Base-by-base conservation (phyloP, 1,284 basidiomycete genomes). In the Sanghuangporus sanghuang region DNA sequence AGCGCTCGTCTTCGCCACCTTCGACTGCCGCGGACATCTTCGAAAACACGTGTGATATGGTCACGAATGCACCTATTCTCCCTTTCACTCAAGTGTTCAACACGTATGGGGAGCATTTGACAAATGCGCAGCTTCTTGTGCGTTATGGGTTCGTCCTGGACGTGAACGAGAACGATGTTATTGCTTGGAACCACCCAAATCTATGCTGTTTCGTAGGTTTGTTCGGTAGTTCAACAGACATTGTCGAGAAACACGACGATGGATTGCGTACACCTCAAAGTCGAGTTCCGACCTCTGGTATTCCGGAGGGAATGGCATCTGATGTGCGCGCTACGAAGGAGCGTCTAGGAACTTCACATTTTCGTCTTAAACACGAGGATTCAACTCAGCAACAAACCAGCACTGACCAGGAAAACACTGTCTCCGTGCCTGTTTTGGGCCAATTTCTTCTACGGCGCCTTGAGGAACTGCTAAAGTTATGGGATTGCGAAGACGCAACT, bases 131-230 rank as follows among this genome's bases (percentile, higher is more conserved):
- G 64, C 79, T 94, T 11, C 77, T 93, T 39, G 79, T 79, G 36
- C 86, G 85, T 63, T 95, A 93, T 75, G 92, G 92, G 0, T 95
- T 94, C 72, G 72, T 80, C 35, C 77, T 89, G 18, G 85, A 87
- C 50, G 81, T 75, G 6, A 87, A 87, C 69, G 85, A 85, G 54
- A 79, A 83, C 67, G 86, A 89, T 71, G 67, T 73, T 21, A 71
- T 89, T 32, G 73, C 73, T 3, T 88, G 82, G 80, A 76, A 76
- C 16, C 27, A 74, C 52, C 70, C 74, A 27, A 75, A 83, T 63
- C 68, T 83, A 40, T 35, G 40, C 14, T 12, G 18, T 40, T 57
- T 64, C 48, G 39, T 40, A 40, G 67, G 9, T 32, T 49, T 32
- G 27, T 49, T 56, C 39, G n/a, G 32, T 21, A 8, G 54, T 6